These are phyloP conservation scores for Scalesia atractyloides DNA, from an alignment of 129 eudicot genomes.

Conservation along the genomic window DNA sequence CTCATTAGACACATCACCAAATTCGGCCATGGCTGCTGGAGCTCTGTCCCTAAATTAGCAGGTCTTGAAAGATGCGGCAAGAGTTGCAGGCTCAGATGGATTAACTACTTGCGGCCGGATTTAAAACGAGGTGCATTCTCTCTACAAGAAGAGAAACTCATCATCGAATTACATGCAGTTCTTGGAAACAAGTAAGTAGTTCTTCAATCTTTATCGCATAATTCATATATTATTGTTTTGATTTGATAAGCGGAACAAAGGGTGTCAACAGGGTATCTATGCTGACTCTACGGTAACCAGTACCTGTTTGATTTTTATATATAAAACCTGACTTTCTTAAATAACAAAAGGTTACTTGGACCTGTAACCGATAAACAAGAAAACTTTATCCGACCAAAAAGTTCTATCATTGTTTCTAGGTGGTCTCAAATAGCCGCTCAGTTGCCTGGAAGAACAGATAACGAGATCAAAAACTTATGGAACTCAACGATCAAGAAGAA, in stretches of 20 bases:
- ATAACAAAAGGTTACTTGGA: too few species aligned
- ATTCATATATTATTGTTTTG: too few species aligned
- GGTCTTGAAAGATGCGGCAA: conserved; percentile 96
- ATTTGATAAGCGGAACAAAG: too few species aligned
- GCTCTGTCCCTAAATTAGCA: conserved; percentile 96
- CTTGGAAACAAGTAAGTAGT: conserved; percentile 75
- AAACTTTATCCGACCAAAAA: too few species aligned
- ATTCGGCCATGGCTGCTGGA: conserved; percentile 97
- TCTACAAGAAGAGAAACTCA: conserved; percentile 80
- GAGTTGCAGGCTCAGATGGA: conserved; percentile 93
- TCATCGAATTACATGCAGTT: conserved; percentile 85
- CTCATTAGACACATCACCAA: conserved; percentile 77
- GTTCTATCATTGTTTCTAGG: conserved; percentile 20
- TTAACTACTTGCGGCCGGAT: conserved; percentile 89
- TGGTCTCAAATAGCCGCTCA: conserved; percentile 90
- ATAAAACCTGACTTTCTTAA: too few species aligned
- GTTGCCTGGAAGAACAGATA: not conserved
- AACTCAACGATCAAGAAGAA: conserved; percentile 80
- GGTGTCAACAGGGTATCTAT: too few species aligned
- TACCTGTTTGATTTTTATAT: too few species aligned
- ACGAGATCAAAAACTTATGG: conserved; percentile 49
- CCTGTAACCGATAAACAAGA: too few species aligned
- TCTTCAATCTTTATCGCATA: not conserved
- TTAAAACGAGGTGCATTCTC: conserved; percentile 94
- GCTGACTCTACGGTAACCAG: too few species aligned